Conservation (phyloP, 352 stramenopile species). For the Stephanocyclus meneghinianus region DNA sequence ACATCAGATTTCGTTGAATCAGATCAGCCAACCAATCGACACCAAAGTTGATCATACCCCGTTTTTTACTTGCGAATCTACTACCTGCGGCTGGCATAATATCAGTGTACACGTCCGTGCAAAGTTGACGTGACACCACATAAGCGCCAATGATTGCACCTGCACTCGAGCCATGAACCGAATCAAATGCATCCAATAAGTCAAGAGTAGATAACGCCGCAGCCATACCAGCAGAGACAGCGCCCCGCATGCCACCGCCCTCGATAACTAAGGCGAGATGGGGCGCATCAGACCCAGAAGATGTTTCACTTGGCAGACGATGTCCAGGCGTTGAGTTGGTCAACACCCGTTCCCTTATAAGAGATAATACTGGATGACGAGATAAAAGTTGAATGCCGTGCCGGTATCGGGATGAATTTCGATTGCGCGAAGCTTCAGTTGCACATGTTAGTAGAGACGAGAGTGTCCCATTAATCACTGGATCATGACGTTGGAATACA, state of each 20-base stretch:
- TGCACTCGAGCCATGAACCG: constrained; percentile 68
- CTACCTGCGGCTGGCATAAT: constrained; percentile 61
- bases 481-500: constrained; percentile 42
- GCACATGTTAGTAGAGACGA: constrained; percentile 36
- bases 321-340: constrained; percentile 63
- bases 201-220: constrained; percentile 67
- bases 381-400: constrained; percentile 65
- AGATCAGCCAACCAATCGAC: constrained; percentile 43
- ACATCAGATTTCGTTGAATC: constrained; percentile 32
- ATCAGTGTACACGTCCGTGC: constrained; percentile 71
- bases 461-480: constrained; percentile 45
- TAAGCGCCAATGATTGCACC: constrained; percentile 75
- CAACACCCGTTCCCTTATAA: constrained; percentile 47
- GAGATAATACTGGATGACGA: constrained; percentile 42
- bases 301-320: constrained; percentile 23
- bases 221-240: constrained; percentile 74
- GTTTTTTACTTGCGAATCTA: constrained; percentile 63
- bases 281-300: constrained; percentile 27
- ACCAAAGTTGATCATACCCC: constrained; percentile 40
- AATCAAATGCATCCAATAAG: constrained; percentile 70
- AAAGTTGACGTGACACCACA: constrained; percentile 72
- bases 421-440: not conserved
- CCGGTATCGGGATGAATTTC: constrained; percentile 51
- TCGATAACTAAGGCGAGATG: constrained; percentile 72
- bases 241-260: constrained; percentile 74